Conservation (phyloP, 208 protist species). For the Blastocrithidia nonstop region DNA sequence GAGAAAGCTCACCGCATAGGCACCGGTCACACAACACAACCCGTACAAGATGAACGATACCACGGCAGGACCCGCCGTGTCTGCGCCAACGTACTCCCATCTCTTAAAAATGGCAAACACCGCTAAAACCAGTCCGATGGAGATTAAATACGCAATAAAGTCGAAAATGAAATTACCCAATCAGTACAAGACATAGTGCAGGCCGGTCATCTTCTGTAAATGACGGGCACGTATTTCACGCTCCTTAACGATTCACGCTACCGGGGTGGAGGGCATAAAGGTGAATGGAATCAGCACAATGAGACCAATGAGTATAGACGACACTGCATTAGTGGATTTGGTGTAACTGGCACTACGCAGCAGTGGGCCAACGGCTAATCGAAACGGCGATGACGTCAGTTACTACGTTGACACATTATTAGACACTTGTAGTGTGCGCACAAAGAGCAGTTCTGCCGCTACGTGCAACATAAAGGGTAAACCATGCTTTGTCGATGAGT, state of each 20-base stretch:
- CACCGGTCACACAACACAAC: conserved; percentile 11
- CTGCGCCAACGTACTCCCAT: conserved; percentile 21
- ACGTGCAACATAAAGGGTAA: conserved; percentile 13
- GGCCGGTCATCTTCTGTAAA: conserved; percentile 61
- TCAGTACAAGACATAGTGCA: conserved; percentile 54
- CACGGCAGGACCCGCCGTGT: conserved; percentile 15
- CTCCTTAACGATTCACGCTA: conserved; percentile 67
- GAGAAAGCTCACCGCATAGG: conserved; percentile 40
- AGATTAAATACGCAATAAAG: conserved; percentile 20
- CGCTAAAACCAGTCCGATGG: conserved; percentile 14
- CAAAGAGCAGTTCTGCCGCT: conserved; percentile 6
- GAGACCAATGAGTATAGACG: conserved; percentile 17
- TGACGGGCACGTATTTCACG: conserved; percentile 47
- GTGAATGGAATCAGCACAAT: conserved; percentile 57
- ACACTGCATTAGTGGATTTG: background rate
- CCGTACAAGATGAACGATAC: conserved; percentile 27
- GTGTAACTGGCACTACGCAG: background rate
- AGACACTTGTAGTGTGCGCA: too few species aligned
- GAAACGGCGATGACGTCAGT: conserved; percentile 10
- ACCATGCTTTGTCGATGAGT: conserved; percentile 16
- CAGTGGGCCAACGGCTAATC: background rate
- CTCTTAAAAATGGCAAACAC: conserved; percentile 30
- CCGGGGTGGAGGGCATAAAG: conserved; percentile 42
- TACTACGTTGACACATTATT: too few species aligned
- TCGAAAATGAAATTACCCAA: conserved; percentile 50